Base-by-base conservation (phyloP, 2,329 filamentous ascomycete species). In the Seiridium unicorne region DNA sequence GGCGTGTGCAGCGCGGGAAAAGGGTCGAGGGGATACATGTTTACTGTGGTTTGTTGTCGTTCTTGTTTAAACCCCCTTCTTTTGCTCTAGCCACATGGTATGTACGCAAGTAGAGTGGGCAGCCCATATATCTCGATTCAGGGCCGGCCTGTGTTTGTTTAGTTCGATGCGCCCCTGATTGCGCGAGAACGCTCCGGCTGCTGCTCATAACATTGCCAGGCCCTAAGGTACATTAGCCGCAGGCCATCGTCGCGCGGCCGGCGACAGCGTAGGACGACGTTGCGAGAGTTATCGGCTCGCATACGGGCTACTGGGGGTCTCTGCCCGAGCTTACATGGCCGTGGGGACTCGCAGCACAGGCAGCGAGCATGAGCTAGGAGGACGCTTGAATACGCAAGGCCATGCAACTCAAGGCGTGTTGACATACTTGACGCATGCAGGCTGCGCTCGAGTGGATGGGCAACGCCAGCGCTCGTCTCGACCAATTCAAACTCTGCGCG, bases 381-480 rank as follows among this genome's bases (percentile, higher is more conserved):
- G 7, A 42, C 38, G 38, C 38, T 42, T 42, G 7, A 42, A 42
- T 13, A 42, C 38, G 18, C 38, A 42, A 42, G 38, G 38, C 38
- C 7, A 42, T 8, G 38, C 38, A 42, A 42, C 18, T 26, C 18
- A 26, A 26, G 18, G 18, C 18, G 48, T 35, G 8, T 38, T 53
- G 49, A 53, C 49, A 35, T 53, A 34, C 49, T 53, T 53, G n/a
- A 53, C 38, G 49, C 49, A 53, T 53, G 49, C 49, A 38, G 34
- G 38, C 18, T 38, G 49, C 49, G 49, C 38, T 8, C 7, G 38
- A 42, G 38, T 42, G 38, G 38, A 13, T 42, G 13, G 38, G 7
- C 38, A 42, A 42, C 7, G 38, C 38, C 38, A 42, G 38, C 13
- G 38, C 38, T 42, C 11, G 18, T 40, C 36, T 55, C 51, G 51